A percentile compares a stretch with the other conserved stretches of the same genome.
Conservation (phyloP, 2,329 filamentous ascomycete species). For the Ascomycota sp. region DNA sequence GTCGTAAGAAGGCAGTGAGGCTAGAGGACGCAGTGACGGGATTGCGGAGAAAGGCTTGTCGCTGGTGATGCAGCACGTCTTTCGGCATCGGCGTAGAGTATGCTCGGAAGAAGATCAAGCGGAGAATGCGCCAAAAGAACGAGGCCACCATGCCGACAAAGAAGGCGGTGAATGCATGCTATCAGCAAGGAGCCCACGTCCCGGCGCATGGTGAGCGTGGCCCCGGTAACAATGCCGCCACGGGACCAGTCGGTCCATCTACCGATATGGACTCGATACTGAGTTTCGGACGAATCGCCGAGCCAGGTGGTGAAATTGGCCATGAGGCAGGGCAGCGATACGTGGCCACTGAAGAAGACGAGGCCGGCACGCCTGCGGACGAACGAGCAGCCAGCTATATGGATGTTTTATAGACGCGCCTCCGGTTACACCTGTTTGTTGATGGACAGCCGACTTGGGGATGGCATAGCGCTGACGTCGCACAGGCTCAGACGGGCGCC, state of each 20-base stretch:
- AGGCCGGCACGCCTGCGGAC: too few relatives aligned
- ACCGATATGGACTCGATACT: neutral
- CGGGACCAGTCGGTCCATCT: slow-evolving; percentile 4
- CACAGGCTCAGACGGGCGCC: too few relatives aligned
- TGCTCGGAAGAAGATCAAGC: neutral
- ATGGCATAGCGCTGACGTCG: too few relatives aligned
- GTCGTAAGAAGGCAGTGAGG: neutral
- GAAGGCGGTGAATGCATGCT: slow-evolving; percentile 1
- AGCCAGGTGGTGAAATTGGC: neutral
- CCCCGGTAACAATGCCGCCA: neutral
- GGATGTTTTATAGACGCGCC: too few relatives aligned
- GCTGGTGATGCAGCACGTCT: neutral
- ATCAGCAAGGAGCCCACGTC: neutral
- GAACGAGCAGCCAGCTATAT: too few relatives aligned
- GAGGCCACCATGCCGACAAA: neutral
- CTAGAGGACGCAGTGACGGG: neutral
- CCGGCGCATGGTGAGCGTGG: neutral
- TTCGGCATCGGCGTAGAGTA: neutral
- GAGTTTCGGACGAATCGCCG: neutral
- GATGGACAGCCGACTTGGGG: too few relatives aligned
- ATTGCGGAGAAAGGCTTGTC: neutral
- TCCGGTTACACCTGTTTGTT: too few relatives aligned
- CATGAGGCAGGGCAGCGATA: too few relatives aligned
- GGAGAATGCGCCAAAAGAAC: neutral
- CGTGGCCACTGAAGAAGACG: too few relatives aligned